Conservation (phyloP, 768 basidiomycete genomes). For the Hericium erinaceus region DNA sequence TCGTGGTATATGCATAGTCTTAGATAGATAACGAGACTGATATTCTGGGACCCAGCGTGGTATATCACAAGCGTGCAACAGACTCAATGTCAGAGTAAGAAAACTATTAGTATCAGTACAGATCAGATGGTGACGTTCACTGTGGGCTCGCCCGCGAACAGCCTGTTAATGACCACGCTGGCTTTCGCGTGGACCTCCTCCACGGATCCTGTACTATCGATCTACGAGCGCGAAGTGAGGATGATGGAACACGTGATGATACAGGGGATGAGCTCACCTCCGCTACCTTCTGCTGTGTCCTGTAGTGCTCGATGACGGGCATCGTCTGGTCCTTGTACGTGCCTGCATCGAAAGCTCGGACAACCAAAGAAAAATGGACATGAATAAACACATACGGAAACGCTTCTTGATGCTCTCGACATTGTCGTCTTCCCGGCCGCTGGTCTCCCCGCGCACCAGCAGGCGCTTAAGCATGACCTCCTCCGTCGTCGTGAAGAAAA, state of each 20-base stretch:
- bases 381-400: constrained; percentile 52
- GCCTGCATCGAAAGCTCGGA: constrained; percentile 27
- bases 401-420: constrained; percentile 90
- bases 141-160: constrained; percentile 25
- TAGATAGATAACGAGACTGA: background rate
- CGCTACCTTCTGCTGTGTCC: constrained; percentile 56
- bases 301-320: constrained; percentile 89
- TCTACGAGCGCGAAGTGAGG: constrained; percentile 27
- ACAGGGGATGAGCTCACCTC: constrained; percentile 41
- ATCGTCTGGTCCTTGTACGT: constrained; percentile 84
- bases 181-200: constrained; percentile 65
- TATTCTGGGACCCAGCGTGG: background rate
- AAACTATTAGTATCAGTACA: background rate
- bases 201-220: constrained; percentile 58
- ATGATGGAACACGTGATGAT: background rate
- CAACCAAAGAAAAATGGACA: background rate
- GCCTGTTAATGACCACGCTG: constrained; percentile 39
- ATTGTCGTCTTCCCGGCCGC: constrained; percentile 95
- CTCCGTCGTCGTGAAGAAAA: constrained; percentile 85
- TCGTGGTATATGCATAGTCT: constrained; percentile 39
- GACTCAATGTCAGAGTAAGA: too few relatives aligned
- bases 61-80: background rate
- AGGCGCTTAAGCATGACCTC: constrained; percentile 81
- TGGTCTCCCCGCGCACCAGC: constrained; percentile 85
- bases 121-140: background rate